Evolutionary conservation across 345 rosid genomes (phyloP).

Genomic region (Pistacia vera): DNA sequence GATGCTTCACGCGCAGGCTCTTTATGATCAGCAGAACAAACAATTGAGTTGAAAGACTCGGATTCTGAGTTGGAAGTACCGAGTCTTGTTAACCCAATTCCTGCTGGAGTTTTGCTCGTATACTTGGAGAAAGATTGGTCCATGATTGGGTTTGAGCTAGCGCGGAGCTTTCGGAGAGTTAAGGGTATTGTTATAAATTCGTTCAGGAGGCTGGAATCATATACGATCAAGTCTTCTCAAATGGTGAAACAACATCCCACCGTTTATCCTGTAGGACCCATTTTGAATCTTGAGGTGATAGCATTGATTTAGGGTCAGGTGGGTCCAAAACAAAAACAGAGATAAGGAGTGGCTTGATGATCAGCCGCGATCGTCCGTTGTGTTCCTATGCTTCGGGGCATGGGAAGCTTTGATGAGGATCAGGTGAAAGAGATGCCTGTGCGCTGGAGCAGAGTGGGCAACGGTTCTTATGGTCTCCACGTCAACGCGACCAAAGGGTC

Average conservation of each 20-base stretch:
- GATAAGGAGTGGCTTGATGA: slow-evolving; percentile 52
- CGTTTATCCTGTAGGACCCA: slow-evolving; percentile 54
- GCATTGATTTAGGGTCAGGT: not conserved
- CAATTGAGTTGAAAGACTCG: slow-evolving; percentile 35
- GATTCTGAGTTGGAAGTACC: slow-evolving; percentile 39
- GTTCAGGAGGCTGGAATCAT: slow-evolving; percentile 47
- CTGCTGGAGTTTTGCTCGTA: slow-evolving; percentile 36
- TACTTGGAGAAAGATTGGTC: not conserved
- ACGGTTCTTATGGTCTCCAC: not conserved
- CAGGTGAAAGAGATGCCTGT: slow-evolving; percentile 51
- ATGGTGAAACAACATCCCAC: slow-evolving; percentile 22
- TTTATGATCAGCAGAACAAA: slow-evolving; percentile 22
- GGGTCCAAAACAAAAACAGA: slow-evolving; percentile 5
- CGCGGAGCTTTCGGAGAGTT: slow-evolving; percentile 21
- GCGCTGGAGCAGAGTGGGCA: slow-evolving; percentile 47
- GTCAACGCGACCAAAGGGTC: slow-evolving; percentile 20
- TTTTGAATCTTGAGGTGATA: slow-evolving; percentile 32
- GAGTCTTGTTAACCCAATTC: slow-evolving; percentile 33
- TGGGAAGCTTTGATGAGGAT: slow-evolving; percentile 44
- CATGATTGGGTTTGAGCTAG: rapidly evolving
- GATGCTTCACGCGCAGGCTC: slow-evolving; percentile 21
- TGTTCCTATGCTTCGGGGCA: slow-evolving; percentile 75
- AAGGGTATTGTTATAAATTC: slow-evolving; percentile 57
- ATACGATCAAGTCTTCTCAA: slow-evolving; percentile 25
- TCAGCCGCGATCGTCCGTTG: slow-evolving; percentile 51